These are phyloP conservation scores for Stagonosporopsis rhizophila DNA, from an alignment of 2,329 filamentous ascomycete species.

Conservation along the genomic window DNA sequence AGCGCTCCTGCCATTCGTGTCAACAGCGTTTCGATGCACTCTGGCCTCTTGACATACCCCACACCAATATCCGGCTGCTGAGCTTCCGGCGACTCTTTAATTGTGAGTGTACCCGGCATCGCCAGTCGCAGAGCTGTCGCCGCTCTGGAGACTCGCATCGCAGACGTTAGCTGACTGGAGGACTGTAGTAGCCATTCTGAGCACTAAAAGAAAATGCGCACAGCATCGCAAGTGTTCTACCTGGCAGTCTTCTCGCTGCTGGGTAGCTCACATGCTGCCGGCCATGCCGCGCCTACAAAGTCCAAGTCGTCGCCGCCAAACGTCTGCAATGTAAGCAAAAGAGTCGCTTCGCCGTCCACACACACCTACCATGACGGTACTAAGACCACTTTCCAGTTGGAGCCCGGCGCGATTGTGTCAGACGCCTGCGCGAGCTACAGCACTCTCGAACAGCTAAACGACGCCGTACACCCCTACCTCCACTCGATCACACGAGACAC, in stretches of 20 bases:
- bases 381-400: conserved; percentile 69
- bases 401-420: conserved; percentile 85
- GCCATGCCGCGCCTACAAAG: conserved; percentile 47
- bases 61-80: conserved; percentile 28
- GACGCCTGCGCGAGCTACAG: conserved; percentile 95
- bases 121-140: conserved; percentile 6
- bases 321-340: conserved; percentile 63
- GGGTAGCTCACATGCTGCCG: conserved; percentile 54
- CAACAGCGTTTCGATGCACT: conserved; percentile 41
- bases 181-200: conserved; percentile 26
- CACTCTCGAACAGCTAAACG: conserved; percentile 85
- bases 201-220: conserved; percentile 54
- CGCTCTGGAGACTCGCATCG: conserved; percentile 24
- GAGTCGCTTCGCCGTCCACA: conserved; percentile 26
- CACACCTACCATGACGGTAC: conserved; percentile 35
- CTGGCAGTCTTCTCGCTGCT: conserved; percentile 68
- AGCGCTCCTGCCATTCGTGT: conserved; percentile 27
- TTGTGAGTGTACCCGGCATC: conserved; percentile 12
- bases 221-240: conserved; percentile 64
- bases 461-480: conserved; percentile 75
- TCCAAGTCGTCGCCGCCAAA: conserved; percentile 51
- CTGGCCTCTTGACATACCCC: conserved; percentile 48
- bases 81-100: conserved; percentile 20
- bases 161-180: conserved; percentile 47
- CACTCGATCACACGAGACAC: conserved; percentile 83